A percentile compares a stretch with the other conserved stretches of the same genome.
These are phyloP conservation scores for Pestalotiopsis sp. DNA, from an alignment of 2,329 filamentous ascomycete genomes.

Conservation along the genomic window DNA sequence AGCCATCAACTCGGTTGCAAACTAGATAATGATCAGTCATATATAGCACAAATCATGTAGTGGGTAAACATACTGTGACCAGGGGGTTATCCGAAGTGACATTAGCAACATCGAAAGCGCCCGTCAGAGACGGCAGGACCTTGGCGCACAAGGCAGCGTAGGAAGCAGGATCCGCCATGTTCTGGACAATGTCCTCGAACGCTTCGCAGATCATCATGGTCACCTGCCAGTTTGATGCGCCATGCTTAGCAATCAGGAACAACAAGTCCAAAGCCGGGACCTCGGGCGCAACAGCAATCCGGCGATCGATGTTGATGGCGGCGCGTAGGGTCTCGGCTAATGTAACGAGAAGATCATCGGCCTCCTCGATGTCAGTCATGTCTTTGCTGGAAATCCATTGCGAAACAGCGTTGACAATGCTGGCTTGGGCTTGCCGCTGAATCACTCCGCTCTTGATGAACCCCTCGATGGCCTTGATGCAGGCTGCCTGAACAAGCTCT, in stretches of 20 bases:
- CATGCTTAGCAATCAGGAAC: constrained; percentile 87
- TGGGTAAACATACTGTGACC: constrained; percentile 61
- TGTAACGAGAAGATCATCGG: constrained; percentile 89
- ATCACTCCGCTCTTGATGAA: constrained; percentile 56
- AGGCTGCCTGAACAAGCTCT: constrained; percentile 90
- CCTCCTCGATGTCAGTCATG: constrained; percentile 80
- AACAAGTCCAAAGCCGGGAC: constrained; percentile 79
- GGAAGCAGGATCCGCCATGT: constrained; percentile 66
- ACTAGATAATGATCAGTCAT: constrained; percentile 39
- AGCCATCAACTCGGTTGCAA: constrained; percentile 83
- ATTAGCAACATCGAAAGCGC: constrained; percentile 85
- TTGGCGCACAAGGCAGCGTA: constrained; percentile 83
- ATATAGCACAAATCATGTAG: constrained; percentile 4
- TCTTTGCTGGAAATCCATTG: constrained; percentile 82
- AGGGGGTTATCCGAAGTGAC: constrained; percentile 84
- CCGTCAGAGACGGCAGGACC: constrained; percentile 84
- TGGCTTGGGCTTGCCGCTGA: constrained; percentile 56
- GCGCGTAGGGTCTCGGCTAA: constrained; percentile 85
- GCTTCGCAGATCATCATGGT: constrained; percentile 86
- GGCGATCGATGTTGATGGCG: constrained; percentile 78
- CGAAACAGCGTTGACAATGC: constrained; percentile 63
- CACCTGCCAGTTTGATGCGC: constrained; percentile 88
- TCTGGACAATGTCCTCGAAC: constrained; percentile 83
- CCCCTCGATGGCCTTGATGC: constrained; percentile 81
- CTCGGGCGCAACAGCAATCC: constrained; percentile 72